Conservation (phyloP, 257 asterid genomes). For the Solanum chiquidenum region DNA sequence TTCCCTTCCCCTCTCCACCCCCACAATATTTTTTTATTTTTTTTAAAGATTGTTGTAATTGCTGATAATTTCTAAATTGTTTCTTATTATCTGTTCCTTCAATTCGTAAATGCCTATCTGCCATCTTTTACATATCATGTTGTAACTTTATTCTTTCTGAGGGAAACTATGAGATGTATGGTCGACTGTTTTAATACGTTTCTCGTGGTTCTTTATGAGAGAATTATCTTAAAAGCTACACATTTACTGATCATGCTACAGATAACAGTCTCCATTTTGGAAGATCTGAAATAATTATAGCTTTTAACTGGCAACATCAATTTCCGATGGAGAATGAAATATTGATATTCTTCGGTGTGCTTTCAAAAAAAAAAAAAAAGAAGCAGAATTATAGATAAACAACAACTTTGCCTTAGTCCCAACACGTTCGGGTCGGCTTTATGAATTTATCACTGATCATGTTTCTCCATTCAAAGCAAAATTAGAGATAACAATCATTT, state of each 20-base stretch:
- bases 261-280: neutral
- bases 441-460: neutral
- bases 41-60: neutral
- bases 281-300: neutral
- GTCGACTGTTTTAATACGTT: neutral
- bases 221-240: neutral
- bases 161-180: neutral
- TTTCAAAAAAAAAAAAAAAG: neutral
- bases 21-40: neutral
- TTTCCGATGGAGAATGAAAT: neutral
- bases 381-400: neutral
- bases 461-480: neutral
- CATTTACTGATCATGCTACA: neutral
- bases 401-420: neutral
- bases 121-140: neutral
- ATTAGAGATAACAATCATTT: neutral
- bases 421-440: neutral
- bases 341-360: neutral
- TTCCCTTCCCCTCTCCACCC: neutral
- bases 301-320: neutral
- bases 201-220: neutral
- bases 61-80: neutral
- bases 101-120: neutral
- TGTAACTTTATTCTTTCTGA: neutral
- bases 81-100: neutral